These are phyloP conservation scores for Sporothrix curviconia DNA, from an alignment of 2,329 filamentous ascomycete genomes.

Conservation along the genomic window DNA sequence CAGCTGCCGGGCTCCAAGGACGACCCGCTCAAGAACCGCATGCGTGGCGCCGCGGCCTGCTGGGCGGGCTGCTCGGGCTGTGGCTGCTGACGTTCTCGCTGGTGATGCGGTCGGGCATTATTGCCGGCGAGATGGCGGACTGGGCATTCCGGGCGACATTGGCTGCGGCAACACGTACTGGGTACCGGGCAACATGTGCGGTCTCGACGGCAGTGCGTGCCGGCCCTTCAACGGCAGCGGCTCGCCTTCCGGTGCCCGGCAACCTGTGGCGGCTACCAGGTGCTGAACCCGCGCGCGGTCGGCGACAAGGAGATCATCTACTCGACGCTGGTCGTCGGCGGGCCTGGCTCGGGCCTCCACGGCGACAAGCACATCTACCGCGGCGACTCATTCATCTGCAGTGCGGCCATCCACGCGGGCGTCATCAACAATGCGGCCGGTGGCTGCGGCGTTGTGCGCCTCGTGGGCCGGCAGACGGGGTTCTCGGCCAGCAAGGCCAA, in stretches of 20 bases:
- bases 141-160: conserved; percentile 59
- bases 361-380: conserved; percentile 59
- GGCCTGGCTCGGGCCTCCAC: conserved; percentile 41
- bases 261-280: conserved; percentile 58
- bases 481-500: conserved; percentile 60
- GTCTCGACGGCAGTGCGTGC: conserved; percentile 66
- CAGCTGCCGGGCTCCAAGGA: conserved; percentile 40
- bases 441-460: conserved; percentile 64
- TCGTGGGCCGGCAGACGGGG: conserved; percentile 55
- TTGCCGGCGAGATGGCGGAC: conserved; percentile 54
- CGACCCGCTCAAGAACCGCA: conserved; percentile 22
- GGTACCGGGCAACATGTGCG: conserved; percentile 64
- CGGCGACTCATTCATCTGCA: conserved; percentile 74
- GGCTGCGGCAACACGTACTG: conserved; percentile 65
- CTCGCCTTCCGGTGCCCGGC: conserved; percentile 69
- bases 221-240: conserved; percentile 65
- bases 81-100: conserved; percentile 62
- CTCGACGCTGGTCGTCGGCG: conserved; percentile 60
- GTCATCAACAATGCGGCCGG: conserved; percentile 59
- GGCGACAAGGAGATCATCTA: conserved; percentile 63
- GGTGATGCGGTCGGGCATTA: conserved; percentile 58
- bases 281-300: conserved; percentile 68
- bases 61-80: conserved; percentile 51
- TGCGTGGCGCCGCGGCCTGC: conserved; percentile 52
- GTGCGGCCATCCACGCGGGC: conserved; percentile 68